phyloP scores from a whole-genome alignment of 2,329 filamentous ascomycete species.

The Trichoderma sp. region DNA sequence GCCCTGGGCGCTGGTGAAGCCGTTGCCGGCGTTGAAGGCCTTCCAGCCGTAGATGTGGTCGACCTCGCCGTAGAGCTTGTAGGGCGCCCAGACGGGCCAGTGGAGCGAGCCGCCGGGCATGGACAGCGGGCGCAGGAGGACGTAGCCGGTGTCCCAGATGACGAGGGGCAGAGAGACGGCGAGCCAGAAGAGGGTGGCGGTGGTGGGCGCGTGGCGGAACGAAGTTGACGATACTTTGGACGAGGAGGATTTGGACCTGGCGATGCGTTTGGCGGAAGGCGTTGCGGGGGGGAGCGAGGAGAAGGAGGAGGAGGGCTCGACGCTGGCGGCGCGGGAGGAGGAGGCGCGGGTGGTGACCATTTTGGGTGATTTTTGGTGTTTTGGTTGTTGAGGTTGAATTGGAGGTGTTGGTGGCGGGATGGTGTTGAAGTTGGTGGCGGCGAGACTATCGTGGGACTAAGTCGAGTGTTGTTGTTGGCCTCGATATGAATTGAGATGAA shows the following conservation, averaged over 20 bases:
- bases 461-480: neutral
- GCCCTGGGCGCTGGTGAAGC: conserved; percentile 78
- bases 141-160: conserved; percentile 77
- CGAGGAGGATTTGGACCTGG: conserved; percentile 4
- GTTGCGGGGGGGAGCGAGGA: conserved; percentile 26
- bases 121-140: conserved; percentile 75
- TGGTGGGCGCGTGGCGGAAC: conserved; percentile 47
- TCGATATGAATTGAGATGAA: neutral
- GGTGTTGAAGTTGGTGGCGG: neutral
- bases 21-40: conserved; percentile 65
- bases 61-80: conserved; percentile 76
- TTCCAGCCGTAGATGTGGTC: conserved; percentile 83
- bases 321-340: conserved; percentile 38
- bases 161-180: conserved; percentile 75
- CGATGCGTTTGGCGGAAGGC: conserved; percentile 11
- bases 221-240: conserved; percentile 24
- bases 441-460: neutral
- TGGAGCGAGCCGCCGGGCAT: conserved; percentile 78
- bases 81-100: conserved; percentile 72
- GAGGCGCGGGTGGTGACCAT: conserved; percentile 45
- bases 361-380: neutral
- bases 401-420: neutral
- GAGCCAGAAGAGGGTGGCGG: conserved; percentile 66
- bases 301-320: conserved; percentile 29
- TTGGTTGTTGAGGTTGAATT: conserved; percentile 5